Conservation (phyloP, 257 asterid genomes). For the Fraxinus quadrangulata region DNA sequence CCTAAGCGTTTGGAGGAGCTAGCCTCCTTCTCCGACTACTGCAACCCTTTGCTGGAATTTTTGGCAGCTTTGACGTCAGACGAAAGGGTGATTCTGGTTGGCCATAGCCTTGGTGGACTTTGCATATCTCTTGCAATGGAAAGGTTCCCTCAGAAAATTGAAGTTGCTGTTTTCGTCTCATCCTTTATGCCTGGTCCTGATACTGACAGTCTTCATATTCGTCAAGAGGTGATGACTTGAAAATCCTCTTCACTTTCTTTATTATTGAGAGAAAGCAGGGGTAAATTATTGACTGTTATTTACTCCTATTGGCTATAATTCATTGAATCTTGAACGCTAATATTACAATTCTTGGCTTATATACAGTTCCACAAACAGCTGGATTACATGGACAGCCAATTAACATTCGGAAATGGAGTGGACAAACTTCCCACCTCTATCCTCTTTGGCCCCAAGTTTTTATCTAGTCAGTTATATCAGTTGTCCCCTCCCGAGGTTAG, state of each 20-base stretch:
- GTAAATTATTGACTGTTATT: not conserved
- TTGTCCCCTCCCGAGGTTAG: no score
- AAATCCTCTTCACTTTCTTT: not conserved
- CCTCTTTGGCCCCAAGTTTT: constrained; percentile 36
- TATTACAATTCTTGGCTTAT: not conserved
- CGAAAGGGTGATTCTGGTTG: constrained; percentile 42
- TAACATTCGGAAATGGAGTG: constrained; percentile 23
- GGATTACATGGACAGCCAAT: constrained; percentile 32
- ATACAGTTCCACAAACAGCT: constrained; percentile 23
- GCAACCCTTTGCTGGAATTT: constrained; percentile 40
- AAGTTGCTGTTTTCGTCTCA: constrained; percentile 39
- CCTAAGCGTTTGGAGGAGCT: constrained; percentile 33
- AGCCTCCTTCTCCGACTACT: constrained; percentile 34
- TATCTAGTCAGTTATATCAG: constrained; percentile 16
- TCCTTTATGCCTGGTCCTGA: constrained; percentile 45
- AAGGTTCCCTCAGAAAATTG: constrained; percentile 35
- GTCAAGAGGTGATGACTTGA: constrained; percentile 26
- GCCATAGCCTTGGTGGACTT: constrained; percentile 51
- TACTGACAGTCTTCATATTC: not conserved
- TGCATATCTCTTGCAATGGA: constrained; percentile 45
- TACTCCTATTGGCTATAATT: not conserved
- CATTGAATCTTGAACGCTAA: not conserved
- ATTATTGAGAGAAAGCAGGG: no score
- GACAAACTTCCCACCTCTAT: constrained; percentile 36
- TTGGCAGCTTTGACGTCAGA: constrained; percentile 31